These are phyloP conservation scores for Monosporascus sp. DNA, from an alignment of 2,329 filamentous ascomycete species.

Conservation along the genomic window DNA sequence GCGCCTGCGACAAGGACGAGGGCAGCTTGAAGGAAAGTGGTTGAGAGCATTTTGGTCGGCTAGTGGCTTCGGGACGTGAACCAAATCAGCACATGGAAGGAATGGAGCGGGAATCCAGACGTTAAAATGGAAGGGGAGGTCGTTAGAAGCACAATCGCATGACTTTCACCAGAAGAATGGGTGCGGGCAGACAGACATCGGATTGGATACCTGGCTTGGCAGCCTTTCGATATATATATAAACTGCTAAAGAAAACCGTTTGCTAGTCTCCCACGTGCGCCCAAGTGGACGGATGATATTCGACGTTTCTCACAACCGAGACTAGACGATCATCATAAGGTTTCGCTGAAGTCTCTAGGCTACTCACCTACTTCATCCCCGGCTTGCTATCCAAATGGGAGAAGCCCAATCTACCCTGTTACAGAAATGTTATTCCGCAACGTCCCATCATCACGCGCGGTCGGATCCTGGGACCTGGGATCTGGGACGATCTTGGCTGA, in stretches of 20 bases:
- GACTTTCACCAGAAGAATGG: too few species aligned
- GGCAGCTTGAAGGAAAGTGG: constrained; percentile 25
- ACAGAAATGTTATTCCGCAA: too few species aligned
- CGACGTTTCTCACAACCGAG: too few species aligned
- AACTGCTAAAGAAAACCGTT: neutral
- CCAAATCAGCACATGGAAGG: neutral
- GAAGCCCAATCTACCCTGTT: too few species aligned
- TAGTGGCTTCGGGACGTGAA: neutral
- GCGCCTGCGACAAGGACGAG: constrained; percentile 24
- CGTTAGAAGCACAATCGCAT: neutral
- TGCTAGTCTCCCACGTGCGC: neutral
- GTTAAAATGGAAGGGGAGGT: neutral
- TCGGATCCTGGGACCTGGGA: neutral
- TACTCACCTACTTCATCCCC: too few species aligned
- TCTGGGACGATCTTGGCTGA: neutral
- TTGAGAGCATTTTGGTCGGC: constrained; percentile 26
- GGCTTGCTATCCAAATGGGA: too few species aligned
- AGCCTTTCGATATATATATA: neutral
- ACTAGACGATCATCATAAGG: too few species aligned
- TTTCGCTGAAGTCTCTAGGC: too few species aligned
- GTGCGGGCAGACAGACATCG: neutral
- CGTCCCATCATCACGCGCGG: too few species aligned
- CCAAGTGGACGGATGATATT: neutral
- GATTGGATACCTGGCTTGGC: neutral
- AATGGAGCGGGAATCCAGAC: neutral